A percentile compares a stretch with the other conserved stretches of the same genome.
These are phyloP conservation scores for Tagetes patula DNA, from an alignment of 129 eudicot genomes.

Conservation along the genomic window DNA sequence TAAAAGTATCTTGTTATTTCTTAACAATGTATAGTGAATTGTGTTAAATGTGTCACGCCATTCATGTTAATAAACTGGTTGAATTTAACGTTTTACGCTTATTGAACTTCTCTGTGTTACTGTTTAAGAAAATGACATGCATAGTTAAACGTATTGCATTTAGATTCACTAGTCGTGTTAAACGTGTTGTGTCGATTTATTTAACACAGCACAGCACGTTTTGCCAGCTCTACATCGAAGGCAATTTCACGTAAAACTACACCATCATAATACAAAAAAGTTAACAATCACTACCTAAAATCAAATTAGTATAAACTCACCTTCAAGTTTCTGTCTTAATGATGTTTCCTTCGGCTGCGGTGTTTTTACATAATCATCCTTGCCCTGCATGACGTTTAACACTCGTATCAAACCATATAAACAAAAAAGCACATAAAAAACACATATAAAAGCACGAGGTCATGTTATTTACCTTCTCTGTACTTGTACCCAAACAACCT, in stretches of 20 bases:
- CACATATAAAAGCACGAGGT: slow-evolving; percentile 3
- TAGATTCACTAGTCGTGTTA: too few species aligned
- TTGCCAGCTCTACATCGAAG: too few species aligned
- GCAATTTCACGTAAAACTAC: background rate
- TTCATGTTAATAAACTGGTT: too few species aligned
- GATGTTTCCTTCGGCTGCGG: slow-evolving; percentile 23
- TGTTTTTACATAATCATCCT: slow-evolving; percentile 25
- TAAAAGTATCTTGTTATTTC: too few species aligned
- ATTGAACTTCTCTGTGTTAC: too few species aligned
- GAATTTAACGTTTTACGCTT: too few species aligned
- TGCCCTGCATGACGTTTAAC: slow-evolving; percentile 18
- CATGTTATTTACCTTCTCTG: slow-evolving; percentile 33
- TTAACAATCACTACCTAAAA: background rate
- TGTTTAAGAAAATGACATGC: too few species aligned
- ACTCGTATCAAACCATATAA: slow-evolving; percentile 13
- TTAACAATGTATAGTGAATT: too few species aligned
- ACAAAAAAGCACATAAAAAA: background rate
- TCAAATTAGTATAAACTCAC: slow-evolving; percentile 9
- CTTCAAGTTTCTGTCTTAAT: slow-evolving; percentile 34
- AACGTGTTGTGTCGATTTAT: too few species aligned
- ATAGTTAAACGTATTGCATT: too few species aligned
- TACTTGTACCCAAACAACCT: slow-evolving; percentile 32
- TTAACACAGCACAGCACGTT: too few species aligned
- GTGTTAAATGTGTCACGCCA: too few species aligned
- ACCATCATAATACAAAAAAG: background rate